These are phyloP conservation scores for Melastoma malabathricum DNA, from an alignment of 345 rosid genomes.

Conservation along the genomic window DNA sequence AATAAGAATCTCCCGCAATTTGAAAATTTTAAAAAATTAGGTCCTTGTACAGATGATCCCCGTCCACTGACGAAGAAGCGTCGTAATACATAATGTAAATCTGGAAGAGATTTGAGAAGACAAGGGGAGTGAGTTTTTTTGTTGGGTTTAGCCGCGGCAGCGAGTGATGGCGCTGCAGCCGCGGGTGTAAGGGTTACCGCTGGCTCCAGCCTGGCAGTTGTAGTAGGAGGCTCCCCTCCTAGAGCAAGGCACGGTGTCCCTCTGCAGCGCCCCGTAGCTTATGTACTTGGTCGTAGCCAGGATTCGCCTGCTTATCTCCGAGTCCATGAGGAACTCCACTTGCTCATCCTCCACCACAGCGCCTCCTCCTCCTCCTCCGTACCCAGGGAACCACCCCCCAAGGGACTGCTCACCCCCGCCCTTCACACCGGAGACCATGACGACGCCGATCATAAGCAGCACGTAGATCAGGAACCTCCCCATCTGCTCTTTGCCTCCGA, in stretches of 20 bases:
- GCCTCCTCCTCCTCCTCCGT: constrained; percentile 23
- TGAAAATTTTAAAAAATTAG: no score
- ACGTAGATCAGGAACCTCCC: constrained; percentile 3
- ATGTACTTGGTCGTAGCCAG: constrained; percentile 58
- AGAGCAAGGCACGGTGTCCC: constrained; percentile 87
- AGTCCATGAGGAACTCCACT: constrained; percentile 60
- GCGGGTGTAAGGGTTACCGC: constrained; percentile 78
- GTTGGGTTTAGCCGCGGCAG: constrained; percentile 54
- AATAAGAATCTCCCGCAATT: no score
- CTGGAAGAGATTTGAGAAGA: no score
- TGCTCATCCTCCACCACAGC: no score
- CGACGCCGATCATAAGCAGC: constrained; percentile 3
- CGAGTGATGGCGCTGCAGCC: constrained; percentile 80
- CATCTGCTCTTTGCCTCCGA: no score
- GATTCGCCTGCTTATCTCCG: constrained; percentile 75
- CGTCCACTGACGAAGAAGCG: no score
- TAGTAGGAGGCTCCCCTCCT: constrained; percentile 89
- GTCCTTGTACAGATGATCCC: no score
- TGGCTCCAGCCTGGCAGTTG: constrained; percentile 63
- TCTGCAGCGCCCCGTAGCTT: constrained; percentile 88
- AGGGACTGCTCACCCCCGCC: no score
- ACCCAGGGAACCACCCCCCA: no score
- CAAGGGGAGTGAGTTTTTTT: no score
- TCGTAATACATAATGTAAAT: no score
- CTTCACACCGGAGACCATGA: not conserved